Evolutionary conservation across 495 filamentous ascomycete species (phyloP), one percentile per base, ranked within the genome.

Genomic region (Pseudoneurospora amorphoporcata): DNA sequence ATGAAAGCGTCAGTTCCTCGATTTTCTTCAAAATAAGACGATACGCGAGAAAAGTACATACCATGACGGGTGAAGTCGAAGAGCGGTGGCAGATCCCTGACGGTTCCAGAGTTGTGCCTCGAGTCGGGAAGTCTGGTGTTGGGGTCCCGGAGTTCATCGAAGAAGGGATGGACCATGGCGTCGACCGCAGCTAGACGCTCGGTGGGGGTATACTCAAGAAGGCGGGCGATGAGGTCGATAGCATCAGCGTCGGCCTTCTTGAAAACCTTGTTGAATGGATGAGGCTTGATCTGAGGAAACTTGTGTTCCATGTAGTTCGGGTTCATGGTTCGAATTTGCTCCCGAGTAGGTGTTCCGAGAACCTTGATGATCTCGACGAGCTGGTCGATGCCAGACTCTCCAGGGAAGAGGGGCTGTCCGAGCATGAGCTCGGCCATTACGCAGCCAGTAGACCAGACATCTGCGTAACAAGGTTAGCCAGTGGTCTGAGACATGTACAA

Each of bases 271-370:
- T 92, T 94, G 87, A 99, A 99, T 12, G 95, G 95, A 78, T 99
- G 95, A 45, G 95, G 95, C 85, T 99, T 99, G 87, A 99, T 99
- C 80, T 99, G 95, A 53, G 95, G 96, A 80, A 99, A 99, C 83
- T 98, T 98, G 83, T 99, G 95, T 83, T 98, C 95, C 95, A 99
- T 99, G 82, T 99, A 98, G 82, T 99, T 99, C 70, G 95, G 96
- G 80, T 99, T 99, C 96, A 99, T 99, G 68, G 95, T 99, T 71
- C 95, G 93, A 78, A 99, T 99, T 77, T 99, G 95, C 77, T 99
- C 95, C 29, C 95, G 87, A n/a, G 95, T 98, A 16, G 96, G 95
- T 17, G 95, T 99, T 32, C 95, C 95, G 71, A 99, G 87, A 71
- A 99, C 95, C 84, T 98, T 99, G 88, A 99, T 99, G 79, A 99